Percentiles rank a stretch among this genome's conserved stretches.
phyloP scores from a whole-genome alignment of 495 filamentous ascomycete genomes.

The Aspergillus nanangensis region DNA sequence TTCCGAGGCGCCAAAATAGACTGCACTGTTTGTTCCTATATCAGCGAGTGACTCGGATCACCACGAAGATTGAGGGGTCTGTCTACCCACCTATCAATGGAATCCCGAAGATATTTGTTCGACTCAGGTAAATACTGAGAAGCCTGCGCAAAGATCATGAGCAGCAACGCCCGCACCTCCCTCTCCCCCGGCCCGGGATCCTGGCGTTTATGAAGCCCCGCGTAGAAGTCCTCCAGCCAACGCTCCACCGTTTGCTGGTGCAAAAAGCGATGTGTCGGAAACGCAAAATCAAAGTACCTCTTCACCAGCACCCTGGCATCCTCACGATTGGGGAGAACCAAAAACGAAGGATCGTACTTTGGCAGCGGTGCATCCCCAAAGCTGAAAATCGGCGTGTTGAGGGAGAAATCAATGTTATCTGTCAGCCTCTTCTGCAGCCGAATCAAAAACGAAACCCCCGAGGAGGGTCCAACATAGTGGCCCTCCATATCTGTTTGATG shows the following conservation, averaged over 20 bases:
- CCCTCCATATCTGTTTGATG: constrained; percentile 30
- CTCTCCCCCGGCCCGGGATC: constrained; percentile 3
- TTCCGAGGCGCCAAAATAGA: constrained; percentile 21
- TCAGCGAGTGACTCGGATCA: no score
- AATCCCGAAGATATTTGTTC: not conserved
- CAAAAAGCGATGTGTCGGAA: constrained; percentile 32
- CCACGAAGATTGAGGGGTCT: no score
- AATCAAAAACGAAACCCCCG: constrained; percentile 28
- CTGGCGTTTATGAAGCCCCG: constrained; percentile 3
- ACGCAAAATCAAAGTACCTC: constrained; percentile 32
- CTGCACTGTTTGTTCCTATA: constrained; percentile 12
- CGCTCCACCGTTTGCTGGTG: constrained; percentile 16
- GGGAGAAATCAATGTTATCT: constrained; percentile 16
- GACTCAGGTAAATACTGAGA: constrained; percentile 13
- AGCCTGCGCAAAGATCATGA: constrained; percentile 21
- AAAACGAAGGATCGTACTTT: constrained; percentile 16
- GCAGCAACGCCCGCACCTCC: constrained; percentile 15
- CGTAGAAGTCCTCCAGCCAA: constrained; percentile 19
- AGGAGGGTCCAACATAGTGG: constrained; percentile 31
- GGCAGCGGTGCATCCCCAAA: constrained; percentile 28
- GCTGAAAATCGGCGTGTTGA: constrained; percentile 21
- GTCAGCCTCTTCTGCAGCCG: constrained; percentile 26
- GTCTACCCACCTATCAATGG: constrained; percentile 13
- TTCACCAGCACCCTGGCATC: constrained; percentile 18
- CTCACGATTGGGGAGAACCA: constrained; percentile 18